Conservation (phyloP, 345 rosid species). For the Pugionium dolabratum region DNA sequence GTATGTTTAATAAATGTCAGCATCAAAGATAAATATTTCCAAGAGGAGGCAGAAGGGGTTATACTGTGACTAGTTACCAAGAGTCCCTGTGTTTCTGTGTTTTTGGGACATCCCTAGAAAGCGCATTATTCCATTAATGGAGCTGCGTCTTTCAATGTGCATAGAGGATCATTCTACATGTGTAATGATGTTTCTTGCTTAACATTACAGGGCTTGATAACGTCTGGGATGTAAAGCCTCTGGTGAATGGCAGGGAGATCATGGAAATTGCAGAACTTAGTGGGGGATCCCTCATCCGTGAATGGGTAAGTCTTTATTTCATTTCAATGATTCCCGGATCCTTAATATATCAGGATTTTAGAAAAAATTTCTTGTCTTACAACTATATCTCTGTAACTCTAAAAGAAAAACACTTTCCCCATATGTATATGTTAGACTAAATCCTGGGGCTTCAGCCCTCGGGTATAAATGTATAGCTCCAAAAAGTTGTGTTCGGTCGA, state of each 20-base stretch:
- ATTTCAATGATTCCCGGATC: no score
- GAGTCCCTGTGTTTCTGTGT: background rate
- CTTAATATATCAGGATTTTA: no score
- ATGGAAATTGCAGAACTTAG: constrained; percentile 75
- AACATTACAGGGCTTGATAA: constrained; percentile 65
- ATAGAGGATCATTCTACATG: background rate
- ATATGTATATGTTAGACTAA: no score
- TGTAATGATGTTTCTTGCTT: constrained; percentile 13
- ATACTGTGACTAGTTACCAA: constrained; percentile 2
- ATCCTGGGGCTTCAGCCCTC: no score
- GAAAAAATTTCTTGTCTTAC: no score
- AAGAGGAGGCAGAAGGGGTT: constrained; percentile 12
- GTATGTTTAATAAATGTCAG: constrained; percentile 4
- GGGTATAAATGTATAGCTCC: no score
- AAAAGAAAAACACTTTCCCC: no score
- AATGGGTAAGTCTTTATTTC: constrained; percentile 64
- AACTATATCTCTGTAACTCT: no score
- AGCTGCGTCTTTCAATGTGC: background rate
- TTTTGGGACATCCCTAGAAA: background rate
- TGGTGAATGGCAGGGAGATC: constrained; percentile 81
- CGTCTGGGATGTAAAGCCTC: constrained; percentile 78
- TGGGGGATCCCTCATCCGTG: constrained; percentile 79
- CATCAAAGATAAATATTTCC: background rate
- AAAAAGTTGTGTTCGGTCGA: no score
- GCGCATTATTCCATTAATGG: background rate